Conservation (phyloP, 148 eudicot genomes). For the Rhododendron molle region DNA sequence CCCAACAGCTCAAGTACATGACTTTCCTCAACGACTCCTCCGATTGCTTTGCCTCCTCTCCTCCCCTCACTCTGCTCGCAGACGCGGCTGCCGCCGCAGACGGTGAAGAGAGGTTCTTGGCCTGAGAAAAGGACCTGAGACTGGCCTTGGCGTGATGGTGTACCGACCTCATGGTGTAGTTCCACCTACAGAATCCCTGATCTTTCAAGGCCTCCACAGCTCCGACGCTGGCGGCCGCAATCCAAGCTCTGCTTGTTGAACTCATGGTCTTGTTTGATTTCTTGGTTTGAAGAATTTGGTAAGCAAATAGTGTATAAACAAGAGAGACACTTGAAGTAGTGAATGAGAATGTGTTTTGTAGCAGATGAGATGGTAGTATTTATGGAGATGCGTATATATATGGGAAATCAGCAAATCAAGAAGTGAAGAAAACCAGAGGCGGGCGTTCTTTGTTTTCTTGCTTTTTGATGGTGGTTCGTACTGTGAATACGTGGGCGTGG, state of each 20-base stretch:
- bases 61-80: conserved; percentile 1
- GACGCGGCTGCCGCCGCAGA: not conserved
- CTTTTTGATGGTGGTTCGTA: not conserved
- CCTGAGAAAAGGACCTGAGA: conserved; percentile 18
- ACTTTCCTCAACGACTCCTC: conserved; percentile 34
- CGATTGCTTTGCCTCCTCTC: conserved; percentile 11
- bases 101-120: conserved; percentile 5
- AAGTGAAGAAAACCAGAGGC: not conserved
- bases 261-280: not conserved
- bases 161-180: conserved; percentile 19
- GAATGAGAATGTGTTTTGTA: not conserved
- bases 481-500: not conserved
- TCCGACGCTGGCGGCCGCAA: conserved; percentile 25
- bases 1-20: conserved; percentile 40
- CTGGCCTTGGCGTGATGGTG: conserved; percentile 25
- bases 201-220: conserved; percentile 33
- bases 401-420: not conserved
- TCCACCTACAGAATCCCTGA: conserved; percentile 35
- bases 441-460: not conserved
- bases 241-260: conserved; percentile 7
- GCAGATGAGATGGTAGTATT: not conserved
- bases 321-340: not conserved
- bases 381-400: not conserved
- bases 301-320: not conserved
- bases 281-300: not conserved